A percentile compares a stretch with the other conserved stretches of the same genome.
Conservation (phyloP, 768 basidiomycete genomes). For the Tulasnella sp. region DNA sequence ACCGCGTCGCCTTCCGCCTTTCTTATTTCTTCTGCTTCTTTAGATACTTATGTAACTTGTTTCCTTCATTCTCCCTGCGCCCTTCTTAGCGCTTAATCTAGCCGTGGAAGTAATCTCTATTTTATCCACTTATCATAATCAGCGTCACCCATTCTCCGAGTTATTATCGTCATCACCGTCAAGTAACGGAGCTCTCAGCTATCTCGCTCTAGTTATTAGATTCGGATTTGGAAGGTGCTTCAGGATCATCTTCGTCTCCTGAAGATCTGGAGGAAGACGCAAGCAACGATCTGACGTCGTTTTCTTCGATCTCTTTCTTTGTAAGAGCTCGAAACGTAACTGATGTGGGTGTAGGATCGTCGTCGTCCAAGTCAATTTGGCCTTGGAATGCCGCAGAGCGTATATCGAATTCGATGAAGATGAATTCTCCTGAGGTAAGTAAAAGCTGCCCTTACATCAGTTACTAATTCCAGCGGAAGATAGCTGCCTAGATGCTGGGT, state of each 20-base stretch:
- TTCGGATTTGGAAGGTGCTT: slow-evolving; percentile 19
- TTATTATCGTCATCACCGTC: slow-evolving; percentile 46
- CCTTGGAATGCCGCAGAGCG: slow-evolving; percentile 96
- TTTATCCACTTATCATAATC: slow-evolving; percentile 43
- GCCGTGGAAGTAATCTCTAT: slow-evolving; percentile 96
- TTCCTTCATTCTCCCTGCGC: no score
- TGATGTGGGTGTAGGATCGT: slow-evolving; percentile 75
- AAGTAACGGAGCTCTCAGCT: slow-evolving; percentile 61
- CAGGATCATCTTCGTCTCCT: slow-evolving; percentile 39
- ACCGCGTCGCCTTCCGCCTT: slow-evolving; percentile 33
- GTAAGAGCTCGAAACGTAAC: slow-evolving; percentile 67
- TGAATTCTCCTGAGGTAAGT: no score
- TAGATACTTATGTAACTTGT: slow-evolving; percentile 74
- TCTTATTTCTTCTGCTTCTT: slow-evolving; percentile 90
- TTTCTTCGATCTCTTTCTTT: slow-evolving; percentile 78
- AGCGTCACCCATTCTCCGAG: slow-evolving; percentile 76
- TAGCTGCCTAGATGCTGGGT: slow-evolving; percentile 48
- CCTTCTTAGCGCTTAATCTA: slow-evolving; percentile 42
- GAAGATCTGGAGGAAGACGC: slow-evolving; percentile 50
- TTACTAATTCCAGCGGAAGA: slow-evolving; percentile 77
- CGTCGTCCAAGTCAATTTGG: slow-evolving; percentile 96
- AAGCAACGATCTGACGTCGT: slow-evolving; percentile 72
- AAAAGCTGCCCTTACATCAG: slow-evolving; percentile 54
- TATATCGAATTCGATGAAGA: slow-evolving; percentile 30
- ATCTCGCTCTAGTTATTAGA: slow-evolving; percentile 27